Conservation (phyloP, 2,329 filamentous ascomycete species). For the Ophiocordyceps camponoti-floridani region DNA sequence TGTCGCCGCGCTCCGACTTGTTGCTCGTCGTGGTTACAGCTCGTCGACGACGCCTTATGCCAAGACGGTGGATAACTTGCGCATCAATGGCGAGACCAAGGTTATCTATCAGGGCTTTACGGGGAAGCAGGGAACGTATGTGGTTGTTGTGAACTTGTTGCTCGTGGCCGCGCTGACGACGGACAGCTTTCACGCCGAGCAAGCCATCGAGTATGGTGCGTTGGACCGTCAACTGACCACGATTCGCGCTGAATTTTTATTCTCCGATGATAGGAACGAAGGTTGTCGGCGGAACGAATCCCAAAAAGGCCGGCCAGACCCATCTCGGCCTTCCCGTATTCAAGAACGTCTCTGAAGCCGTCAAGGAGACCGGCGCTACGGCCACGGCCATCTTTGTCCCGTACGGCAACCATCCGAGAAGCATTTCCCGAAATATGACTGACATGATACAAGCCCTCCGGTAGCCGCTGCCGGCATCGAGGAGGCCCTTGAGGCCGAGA, state of each 20-base stretch:
- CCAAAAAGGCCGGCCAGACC: conserved; percentile 86
- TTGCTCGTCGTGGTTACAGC: conserved; percentile 55
- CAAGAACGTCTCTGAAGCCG: conserved; percentile 69
- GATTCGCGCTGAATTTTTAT: conserved; percentile 6
- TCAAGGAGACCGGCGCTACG: conserved; percentile 77
- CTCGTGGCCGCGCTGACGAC: conserved; percentile 1
- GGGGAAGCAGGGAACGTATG: conserved; percentile 84
- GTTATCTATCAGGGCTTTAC: conserved; percentile 96
- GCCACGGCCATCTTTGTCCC: conserved; percentile 95
- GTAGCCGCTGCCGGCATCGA: conserved; percentile 89
- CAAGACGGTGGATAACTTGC: conserved; percentile 65
- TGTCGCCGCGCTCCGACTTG: conserved; percentile 46
- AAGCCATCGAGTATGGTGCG: conserved; percentile 96
- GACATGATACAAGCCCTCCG: conserved; percentile 47
- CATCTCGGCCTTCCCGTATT: conserved; percentile 92
- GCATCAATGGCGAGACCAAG: conserved; percentile 85
- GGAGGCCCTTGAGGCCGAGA: conserved; percentile 84
- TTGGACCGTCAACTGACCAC: conserved; percentile 5
- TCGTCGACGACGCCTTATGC: conserved; percentile 52
- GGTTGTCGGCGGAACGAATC: conserved; percentile 95
- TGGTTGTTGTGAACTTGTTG: background rate
- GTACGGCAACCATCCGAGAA: conserved; percentile 28
- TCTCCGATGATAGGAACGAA: conserved; percentile 53
- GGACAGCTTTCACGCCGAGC: conserved; percentile 81
- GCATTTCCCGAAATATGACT: background rate